Conservation (phyloP, 2,329 filamentous ascomycete species). For the Aureobasidium sp. region DNA sequence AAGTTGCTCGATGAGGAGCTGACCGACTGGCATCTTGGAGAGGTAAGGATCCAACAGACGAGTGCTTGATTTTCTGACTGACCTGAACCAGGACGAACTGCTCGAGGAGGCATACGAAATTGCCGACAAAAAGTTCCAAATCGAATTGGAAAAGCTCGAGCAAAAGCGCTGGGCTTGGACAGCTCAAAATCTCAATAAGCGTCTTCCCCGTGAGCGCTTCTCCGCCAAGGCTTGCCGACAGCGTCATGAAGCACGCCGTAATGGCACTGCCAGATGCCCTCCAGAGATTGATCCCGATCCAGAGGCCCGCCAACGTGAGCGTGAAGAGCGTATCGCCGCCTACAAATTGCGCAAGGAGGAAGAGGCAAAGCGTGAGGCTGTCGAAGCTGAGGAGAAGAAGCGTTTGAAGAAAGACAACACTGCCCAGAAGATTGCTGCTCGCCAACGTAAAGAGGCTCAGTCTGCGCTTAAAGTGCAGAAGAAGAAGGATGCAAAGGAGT, state of each 20-base stretch:
- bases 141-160: constrained; percentile 34
- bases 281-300: constrained; percentile 38
- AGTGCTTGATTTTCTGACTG: background rate
- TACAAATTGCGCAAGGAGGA: constrained; percentile 23
- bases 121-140: constrained; percentile 38
- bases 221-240: constrained; percentile 40
- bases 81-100: constrained; percentile 35
- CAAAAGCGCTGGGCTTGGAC: constrained; percentile 41
- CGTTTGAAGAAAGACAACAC: background rate
- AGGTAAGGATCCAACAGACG: constrained; percentile 32
- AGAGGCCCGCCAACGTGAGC: constrained; percentile 30
- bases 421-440: constrained; percentile 18
- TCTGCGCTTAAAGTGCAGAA: background rate
- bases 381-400: constrained; percentile 17
- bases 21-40: constrained; percentile 44
- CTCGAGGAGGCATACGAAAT: constrained; percentile 35
- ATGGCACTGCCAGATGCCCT: constrained; percentile 40
- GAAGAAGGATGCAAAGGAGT: background rate
- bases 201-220: constrained; percentile 38
- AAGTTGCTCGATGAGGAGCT: constrained; percentile 40
- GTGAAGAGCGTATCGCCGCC: constrained; percentile 24
- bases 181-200: constrained; percentile 26
- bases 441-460: constrained; percentile 7
- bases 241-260: constrained; percentile 35
- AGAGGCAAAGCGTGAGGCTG: constrained; percentile 10